Evolutionary conservation across 2,329 filamentous ascomycete species (phyloP).

Genomic region (Exophiala mesophila): DNA sequence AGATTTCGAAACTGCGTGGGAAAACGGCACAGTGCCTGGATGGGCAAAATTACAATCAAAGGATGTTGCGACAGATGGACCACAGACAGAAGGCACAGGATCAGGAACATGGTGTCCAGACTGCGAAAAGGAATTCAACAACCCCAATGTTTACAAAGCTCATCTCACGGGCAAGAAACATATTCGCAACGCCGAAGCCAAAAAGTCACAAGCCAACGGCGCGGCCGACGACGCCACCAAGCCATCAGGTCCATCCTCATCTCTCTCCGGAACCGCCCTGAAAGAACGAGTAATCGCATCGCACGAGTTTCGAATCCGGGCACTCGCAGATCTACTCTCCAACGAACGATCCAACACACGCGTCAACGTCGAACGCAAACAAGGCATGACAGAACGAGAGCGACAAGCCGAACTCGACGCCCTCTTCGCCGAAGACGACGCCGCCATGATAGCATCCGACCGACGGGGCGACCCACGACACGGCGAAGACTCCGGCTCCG

Average conservation of each 20-base stretch:
- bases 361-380: constrained; percentile 91
- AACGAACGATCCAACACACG: constrained; percentile 83
- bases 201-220: constrained; percentile 37
- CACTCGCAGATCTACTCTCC: constrained; percentile 75
- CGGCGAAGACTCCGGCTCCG: constrained; percentile 59
- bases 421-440: constrained; percentile 61
- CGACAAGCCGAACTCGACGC: constrained; percentile 90
- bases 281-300: constrained; percentile 90
- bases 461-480: constrained; percentile 31
- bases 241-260: constrained; percentile 12
- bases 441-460: constrained; percentile 30
- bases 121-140: constrained; percentile 92
- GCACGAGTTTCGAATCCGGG: constrained; percentile 76
- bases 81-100: constrained; percentile 50
- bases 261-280: constrained; percentile 42
- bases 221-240: constrained; percentile 24
- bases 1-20: constrained; percentile 82
- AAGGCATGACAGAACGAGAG: constrained; percentile 96
- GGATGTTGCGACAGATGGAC: constrained; percentile 35
- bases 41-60: constrained; percentile 61
- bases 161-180: constrained; percentile 92
- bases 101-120: constrained; percentile 84
- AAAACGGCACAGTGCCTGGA: constrained; percentile 69
- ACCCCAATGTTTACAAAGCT: constrained; percentile 86
- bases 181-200: constrained; percentile 70